Evolutionary conservation across 768 basidiomycete species (phyloP), one percentile per base, ranked within the genome.

Genomic region (Ramaria rubella): DNA sequence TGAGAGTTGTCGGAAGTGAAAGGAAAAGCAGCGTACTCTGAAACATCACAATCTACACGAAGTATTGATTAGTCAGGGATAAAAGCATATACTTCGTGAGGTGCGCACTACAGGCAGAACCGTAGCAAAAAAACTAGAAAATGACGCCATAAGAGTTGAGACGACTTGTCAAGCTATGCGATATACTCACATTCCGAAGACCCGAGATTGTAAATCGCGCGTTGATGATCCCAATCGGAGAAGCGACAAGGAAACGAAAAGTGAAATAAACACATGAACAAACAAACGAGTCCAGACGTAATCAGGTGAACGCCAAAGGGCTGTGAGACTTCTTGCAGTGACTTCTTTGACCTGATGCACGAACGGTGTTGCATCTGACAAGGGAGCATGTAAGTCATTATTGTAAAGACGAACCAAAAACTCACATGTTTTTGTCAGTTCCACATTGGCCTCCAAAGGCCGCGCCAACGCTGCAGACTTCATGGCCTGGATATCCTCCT

Each of bases 281-380:
- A 90, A 90, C 24, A 92, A 72, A 19, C 92, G 81, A 51, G 82
- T 90, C 73, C 85, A 93, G 49, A 90, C 82, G 67, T 94, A 94
- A 61, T 91, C 83, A 3, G 90, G 87, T 8, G 85, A 87, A 54
- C 92, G 77, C 86, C 88, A 94, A 12, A 93, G 72, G 2, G 88
- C 83, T 5, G 74, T 63, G 63, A 83, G 83, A 65, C 88, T 87
- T 40, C 91, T 77, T 21, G 72, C 61, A 17, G 82, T 75, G 57
- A 94, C 89, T 14, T 77, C 74, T 60, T 75, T 75, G 59, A 94
- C 73, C 68, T 95, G 92, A 66, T 83, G 85, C 50, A 77, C 68
- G 73, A 90, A 86, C 0, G 86, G 75, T 0, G 89, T 90, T 1
- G 91, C 87, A 67, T 89, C 83, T 86, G 5, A 51, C 21, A 29